These are phyloP conservation scores for Rhynchospora pubera DNA, from an alignment of 176 grass and related monocot species.

Conservation along the genomic window DNA sequence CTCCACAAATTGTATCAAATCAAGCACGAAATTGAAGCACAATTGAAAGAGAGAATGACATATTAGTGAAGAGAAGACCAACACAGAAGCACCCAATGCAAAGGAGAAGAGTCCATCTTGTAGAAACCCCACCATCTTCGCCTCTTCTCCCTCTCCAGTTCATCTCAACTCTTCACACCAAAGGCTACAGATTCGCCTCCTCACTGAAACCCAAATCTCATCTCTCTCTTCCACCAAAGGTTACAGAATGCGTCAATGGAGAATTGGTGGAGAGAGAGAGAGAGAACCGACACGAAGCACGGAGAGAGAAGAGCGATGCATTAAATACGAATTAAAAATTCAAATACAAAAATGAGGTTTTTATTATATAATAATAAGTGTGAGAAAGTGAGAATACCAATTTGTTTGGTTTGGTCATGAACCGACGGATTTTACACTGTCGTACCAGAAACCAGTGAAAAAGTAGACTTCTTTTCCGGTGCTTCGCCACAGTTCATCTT, in stretches of 20 bases:
- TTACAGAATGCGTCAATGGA: background rate
- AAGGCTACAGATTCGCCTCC: background rate
- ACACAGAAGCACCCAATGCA: slow-evolving; percentile 85
- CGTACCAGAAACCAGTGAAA: background rate
- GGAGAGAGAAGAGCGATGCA: background rate
- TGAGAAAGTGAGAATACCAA: background rate
- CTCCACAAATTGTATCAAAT: background rate
- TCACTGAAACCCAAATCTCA: background rate
- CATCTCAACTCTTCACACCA: slow-evolving; percentile 18
- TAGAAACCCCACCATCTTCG: slow-evolving; percentile 30
- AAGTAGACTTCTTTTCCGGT: background rate
- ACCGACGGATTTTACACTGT: background rate
- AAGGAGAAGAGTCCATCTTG: slow-evolving; percentile 62
- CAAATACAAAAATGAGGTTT: background rate
- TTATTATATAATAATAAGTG: slow-evolving; percentile 15
- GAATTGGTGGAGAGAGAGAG: background rate
- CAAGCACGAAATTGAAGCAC: background rate
- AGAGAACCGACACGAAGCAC: background rate
- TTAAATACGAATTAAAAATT: slow-evolving; percentile 1
- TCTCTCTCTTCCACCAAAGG: background rate
- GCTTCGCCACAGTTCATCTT: background rate
- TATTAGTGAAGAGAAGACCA: slow-evolving; percentile 82
- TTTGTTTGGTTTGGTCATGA: background rate
- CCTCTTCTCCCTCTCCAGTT: slow-evolving; percentile 24
- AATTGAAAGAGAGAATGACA: slow-evolving; percentile 32